Conservation (phyloP, 1,284 basidiomycete genomes). For the Ustilago tritici region DNA sequence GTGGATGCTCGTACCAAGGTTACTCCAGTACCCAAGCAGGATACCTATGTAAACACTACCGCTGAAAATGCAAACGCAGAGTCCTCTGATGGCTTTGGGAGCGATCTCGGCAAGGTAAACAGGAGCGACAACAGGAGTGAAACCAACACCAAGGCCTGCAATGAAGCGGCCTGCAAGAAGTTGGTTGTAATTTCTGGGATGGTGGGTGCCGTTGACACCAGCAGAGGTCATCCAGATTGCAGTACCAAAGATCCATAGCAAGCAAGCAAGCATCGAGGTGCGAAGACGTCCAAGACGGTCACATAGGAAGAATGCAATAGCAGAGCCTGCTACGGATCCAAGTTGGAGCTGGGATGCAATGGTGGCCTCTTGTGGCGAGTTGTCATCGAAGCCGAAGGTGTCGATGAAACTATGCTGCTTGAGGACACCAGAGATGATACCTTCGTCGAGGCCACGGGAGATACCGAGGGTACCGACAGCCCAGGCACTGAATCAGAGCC, state of each 20-base stretch:
- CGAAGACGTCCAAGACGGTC: conserved; percentile 51
- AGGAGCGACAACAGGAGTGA: conserved; percentile 50
- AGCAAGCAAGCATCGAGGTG: conserved; percentile 51
- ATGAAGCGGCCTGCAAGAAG: conserved; percentile 56
- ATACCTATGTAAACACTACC: conserved; percentile 50
- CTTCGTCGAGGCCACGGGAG: conserved; percentile 56
- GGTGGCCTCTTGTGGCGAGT: conserved; percentile 46
- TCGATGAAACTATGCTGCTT: conserved; percentile 49
- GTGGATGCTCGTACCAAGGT: conserved; percentile 30
- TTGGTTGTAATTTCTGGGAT: conserved; percentile 43
- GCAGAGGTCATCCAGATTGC: conserved; percentile 57
- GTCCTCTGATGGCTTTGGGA: conserved; percentile 50
- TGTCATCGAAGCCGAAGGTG: conserved; percentile 45
- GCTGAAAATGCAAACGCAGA: conserved; percentile 46
- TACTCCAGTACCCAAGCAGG: conserved; percentile 42
- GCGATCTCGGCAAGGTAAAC: conserved; percentile 55
- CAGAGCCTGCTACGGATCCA: conserved; percentile 52
- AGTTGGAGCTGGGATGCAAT: conserved; percentile 55
- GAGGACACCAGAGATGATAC: conserved; percentile 49
- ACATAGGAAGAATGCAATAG: conserved; percentile 57
- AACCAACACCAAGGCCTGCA: conserved; percentile 55
- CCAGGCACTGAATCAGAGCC: conserved; percentile 46
- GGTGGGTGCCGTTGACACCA: conserved; percentile 31
- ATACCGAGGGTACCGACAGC: conserved; percentile 50
- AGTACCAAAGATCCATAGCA: conserved; percentile 57